Evolutionary conservation across 441 rosid genomes (phyloP).

Genomic region (Euphorbia corollata): DNA sequence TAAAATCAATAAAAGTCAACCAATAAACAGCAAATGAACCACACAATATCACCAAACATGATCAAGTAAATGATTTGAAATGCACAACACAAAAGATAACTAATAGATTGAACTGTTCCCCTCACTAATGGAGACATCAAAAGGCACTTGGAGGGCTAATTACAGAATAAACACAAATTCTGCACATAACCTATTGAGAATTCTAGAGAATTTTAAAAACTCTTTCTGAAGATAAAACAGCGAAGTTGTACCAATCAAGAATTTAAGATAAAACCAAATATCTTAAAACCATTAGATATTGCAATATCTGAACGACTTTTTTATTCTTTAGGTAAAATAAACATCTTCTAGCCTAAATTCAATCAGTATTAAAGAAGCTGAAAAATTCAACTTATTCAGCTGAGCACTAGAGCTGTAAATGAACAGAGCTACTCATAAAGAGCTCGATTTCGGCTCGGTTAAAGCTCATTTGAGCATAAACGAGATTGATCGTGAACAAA

Average conservation of each 20-base stretch:
- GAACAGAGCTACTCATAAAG: too few species aligned
- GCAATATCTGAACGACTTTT: not conserved
- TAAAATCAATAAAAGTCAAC: not conserved
- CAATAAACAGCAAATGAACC: constrained; percentile 2
- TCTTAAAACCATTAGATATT: not conserved
- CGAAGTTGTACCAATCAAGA: not conserved
- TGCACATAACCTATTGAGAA: not conserved
- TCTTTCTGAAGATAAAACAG: not conserved
- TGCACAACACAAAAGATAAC: not conserved
- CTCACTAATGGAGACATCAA: not conserved
- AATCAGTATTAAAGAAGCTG: too few species aligned
- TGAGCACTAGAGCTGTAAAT: too few species aligned
- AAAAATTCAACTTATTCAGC: not conserved
- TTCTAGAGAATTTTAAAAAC: not conserved
- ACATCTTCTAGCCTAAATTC: not conserved
- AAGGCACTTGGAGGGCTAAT: not conserved
- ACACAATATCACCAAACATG: not conserved
- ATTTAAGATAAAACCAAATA: not conserved
- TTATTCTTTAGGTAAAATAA: not conserved
- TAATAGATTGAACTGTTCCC: not conserved
- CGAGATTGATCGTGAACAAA: too few species aligned
- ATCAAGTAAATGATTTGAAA: not conserved
- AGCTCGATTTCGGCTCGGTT: too few species aligned
- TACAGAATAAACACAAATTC: not conserved
- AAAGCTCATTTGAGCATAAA: too few species aligned